Base-by-base conservation (phyloP, 176 grass and related monocot genomes). In the sorghum (Sorghum bicolor) region DNA sequence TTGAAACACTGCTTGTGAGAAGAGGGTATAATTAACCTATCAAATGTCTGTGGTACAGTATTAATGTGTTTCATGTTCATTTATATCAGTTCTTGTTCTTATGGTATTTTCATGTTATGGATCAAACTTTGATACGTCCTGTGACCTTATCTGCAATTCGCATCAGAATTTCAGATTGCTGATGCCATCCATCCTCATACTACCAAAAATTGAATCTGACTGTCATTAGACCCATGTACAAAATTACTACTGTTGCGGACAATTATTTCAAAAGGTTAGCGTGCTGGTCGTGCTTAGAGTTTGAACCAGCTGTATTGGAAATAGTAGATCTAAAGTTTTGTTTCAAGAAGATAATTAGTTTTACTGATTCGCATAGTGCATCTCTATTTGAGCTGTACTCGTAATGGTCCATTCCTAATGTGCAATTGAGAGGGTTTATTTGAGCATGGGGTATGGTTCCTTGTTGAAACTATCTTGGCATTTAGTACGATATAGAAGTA, bases 11-110 rank as follows among this genome's bases (percentile, higher is more conserved):
- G 45, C 78, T 86, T 77, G 30, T 82, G 73, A 82, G 65, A 34
- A 40, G 83, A 78, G 64, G 63, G 72, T 75, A 72, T 82, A 82
- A 82, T 86, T 82, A 65, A 90, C 78, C 64, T 82, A 70, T 81
- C 24, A 19, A 70, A 77, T 76, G 25, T 83, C 70, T 89, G 76
- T 89, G 82, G 64, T 81, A 71, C 45, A 85, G 20, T 64, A 85
- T 60, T 86, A 32, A 53, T 82, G 53, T 86, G 43, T 26, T 77
- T 65, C 24, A 8, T 73, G 41, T 45, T 77, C n/a, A n/a, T 64
- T 52, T 82, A 15, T 45, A 10, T 22, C 64, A 45, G 55, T 81
- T 81, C 22, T 82, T 74, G 34, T 76, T 81, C 10, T 72, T 71
- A 8, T 36, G 43, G 9, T 43, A 53, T 12, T 31, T 75, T 82